Evolutionary conservation across 306 rosid genomes (phyloP).

Genomic region (Cucumis sativus): Cucumber_9930_V3 NC_026658.2:5354501-5355000

Average conservation of each 20-base stretch:
- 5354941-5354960: slow-evolving; percentile 74
- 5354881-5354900: slow-evolving; percentile 6
- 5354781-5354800: slow-evolving; percentile 93
- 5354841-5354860: neutral
- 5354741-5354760: slow-evolving; percentile 9
- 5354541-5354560: neutral
- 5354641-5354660: neutral
- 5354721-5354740: slow-evolving; percentile 1
- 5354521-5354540: neutral
- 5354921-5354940: neutral
- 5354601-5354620: neutral
- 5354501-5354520: neutral
- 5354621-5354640: neutral
- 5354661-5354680: neutral
- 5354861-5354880: neutral
- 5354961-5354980: slow-evolving; percentile 72
- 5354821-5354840: neutral
- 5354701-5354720: neutral
- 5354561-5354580: neutral
- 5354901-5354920: slow-evolving; percentile 6
- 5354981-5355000: slow-evolving; percentile 97
- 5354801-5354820: slow-evolving; percentile 86
- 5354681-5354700: neutral
- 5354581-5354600: neutral
- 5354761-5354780: slow-evolving; percentile 35